phyloP scores from a whole-genome alignment of 164 flowering plant genomes.

The Aristolochia contorta region DNA sequence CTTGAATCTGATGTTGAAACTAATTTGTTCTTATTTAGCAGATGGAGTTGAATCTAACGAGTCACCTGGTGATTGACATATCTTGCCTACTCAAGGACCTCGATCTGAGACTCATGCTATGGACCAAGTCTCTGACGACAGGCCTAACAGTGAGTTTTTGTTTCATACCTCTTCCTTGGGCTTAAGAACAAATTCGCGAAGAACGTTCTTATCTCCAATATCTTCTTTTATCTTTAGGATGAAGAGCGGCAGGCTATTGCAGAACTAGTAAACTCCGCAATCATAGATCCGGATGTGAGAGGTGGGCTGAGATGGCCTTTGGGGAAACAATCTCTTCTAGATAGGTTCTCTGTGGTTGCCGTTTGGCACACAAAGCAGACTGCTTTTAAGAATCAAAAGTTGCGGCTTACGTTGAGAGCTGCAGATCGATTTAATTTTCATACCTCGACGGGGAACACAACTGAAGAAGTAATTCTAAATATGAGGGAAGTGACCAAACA shows the following conservation, averaged over 20 bases:
- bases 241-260: constrained; percentile 23
- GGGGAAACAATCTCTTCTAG: constrained; percentile 34
- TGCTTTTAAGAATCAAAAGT: constrained; percentile 19
- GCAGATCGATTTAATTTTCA: constrained; percentile 46
- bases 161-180: background rate
- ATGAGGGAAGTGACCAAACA: constrained; percentile 20
- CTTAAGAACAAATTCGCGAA: background rate
- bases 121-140: constrained; percentile 26
- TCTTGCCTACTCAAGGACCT: constrained; percentile 40
- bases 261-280: constrained; percentile 32
- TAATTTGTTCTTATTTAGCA: constrained; percentile 12
- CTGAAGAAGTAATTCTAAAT: constrained; percentile 34
- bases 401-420: constrained; percentile 32
- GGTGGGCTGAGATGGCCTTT: constrained; percentile 60
- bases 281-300: constrained; percentile 32
- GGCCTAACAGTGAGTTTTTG: constrained; percentile 22
- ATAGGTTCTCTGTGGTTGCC: constrained; percentile 29
- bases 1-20: background rate
- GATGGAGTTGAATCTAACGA: constrained; percentile 41
- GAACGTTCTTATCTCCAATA: background rate
- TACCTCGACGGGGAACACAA: constrained; percentile 30
- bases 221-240: constrained; percentile 22
- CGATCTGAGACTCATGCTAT: constrained; percentile 49
- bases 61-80: constrained; percentile 43
- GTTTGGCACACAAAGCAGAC: constrained; percentile 38